phyloP scores from a whole-genome alignment of 495 filamentous ascomycete genomes.

The Talaromyces liani region DNA sequence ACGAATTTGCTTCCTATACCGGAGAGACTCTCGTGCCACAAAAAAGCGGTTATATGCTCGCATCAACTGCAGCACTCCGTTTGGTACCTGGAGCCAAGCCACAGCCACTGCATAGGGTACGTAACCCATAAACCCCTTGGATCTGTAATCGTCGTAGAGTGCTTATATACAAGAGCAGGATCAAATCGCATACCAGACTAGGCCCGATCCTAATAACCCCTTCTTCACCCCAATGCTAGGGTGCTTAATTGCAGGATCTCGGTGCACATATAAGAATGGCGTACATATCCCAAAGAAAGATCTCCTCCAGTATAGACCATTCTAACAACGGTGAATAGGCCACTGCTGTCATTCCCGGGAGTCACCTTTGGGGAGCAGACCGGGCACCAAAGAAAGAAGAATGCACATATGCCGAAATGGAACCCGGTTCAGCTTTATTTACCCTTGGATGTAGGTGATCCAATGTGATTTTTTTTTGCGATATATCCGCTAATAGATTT shows the following conservation, averaged over 20 bases:
- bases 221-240: neutral
- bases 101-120: neutral
- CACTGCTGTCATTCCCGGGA: neutral
- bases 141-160: neutral
- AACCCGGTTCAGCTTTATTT: neutral
- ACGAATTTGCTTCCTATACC: neutral
- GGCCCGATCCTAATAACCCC: neutral
- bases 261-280: slow-evolving; percentile 1
- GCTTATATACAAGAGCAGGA: neutral
- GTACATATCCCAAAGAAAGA: neutral
- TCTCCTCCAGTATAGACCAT: neutral
- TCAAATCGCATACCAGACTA: neutral
- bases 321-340: neutral
- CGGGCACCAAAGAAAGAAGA: neutral
- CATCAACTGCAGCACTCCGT: neutral
- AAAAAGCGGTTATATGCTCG: slow-evolving; percentile 1
- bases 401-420: neutral
- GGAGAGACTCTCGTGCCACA: neutral
- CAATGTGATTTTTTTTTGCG: neutral
- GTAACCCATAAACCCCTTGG: neutral
- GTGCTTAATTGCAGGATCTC: neutral
- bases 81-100: neutral
- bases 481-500: neutral
- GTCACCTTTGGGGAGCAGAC: neutral
- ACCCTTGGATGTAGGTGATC: neutral